Percentiles rank a stretch among this genome's conserved stretches.
These are phyloP conservation scores for Trichaptum fuscoviolaceum DNA, from an alignment of 768 basidiomycete species.

Conservation along the genomic window DNA sequence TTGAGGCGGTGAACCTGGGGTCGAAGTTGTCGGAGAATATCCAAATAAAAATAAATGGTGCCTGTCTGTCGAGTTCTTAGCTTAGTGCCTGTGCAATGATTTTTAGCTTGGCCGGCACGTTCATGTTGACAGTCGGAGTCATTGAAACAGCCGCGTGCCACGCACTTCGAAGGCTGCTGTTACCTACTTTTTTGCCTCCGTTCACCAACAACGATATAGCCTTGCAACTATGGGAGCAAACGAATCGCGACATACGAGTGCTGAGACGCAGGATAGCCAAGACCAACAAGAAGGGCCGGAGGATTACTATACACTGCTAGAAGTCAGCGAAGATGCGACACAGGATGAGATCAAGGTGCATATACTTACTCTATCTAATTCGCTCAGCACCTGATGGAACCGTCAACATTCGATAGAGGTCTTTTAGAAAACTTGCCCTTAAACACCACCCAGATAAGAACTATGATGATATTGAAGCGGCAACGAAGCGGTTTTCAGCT, in stretches of 20 bases:
- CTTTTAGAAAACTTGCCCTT: conserved; percentile 81
- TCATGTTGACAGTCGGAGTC: too few relatives aligned
- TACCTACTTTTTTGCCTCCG: not conserved
- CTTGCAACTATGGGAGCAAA: conserved; percentile 54
- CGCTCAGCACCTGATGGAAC: conserved; percentile 4
- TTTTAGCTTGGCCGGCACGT: too few relatives aligned
- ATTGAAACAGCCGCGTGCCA: not conserved
- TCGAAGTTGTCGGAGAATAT: not conserved
- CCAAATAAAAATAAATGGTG: not conserved
- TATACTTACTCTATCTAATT: conserved; percentile 5
- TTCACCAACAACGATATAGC: not conserved
- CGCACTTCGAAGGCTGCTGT: not conserved
- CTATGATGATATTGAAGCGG: conserved; percentile 70
- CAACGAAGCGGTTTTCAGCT: conserved; percentile 80
- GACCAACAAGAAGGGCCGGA: conserved; percentile 25
- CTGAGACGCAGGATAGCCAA: conserved; percentile 16
- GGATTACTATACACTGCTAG: conserved; percentile 82
- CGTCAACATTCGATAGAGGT: conserved; percentile 41
- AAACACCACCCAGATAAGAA: conserved; percentile 91
- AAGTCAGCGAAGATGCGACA: conserved; percentile 76
- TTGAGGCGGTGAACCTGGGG: not conserved
- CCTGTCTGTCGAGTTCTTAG: too few relatives aligned
- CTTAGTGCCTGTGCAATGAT: too few relatives aligned
- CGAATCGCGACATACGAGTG: conserved; percentile 46
- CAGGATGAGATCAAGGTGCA: conserved; percentile 84